Base-by-base conservation (phyloP, 2,329 filamentous ascomycete genomes). In the Colletotrichum tamarilloi region DNA sequence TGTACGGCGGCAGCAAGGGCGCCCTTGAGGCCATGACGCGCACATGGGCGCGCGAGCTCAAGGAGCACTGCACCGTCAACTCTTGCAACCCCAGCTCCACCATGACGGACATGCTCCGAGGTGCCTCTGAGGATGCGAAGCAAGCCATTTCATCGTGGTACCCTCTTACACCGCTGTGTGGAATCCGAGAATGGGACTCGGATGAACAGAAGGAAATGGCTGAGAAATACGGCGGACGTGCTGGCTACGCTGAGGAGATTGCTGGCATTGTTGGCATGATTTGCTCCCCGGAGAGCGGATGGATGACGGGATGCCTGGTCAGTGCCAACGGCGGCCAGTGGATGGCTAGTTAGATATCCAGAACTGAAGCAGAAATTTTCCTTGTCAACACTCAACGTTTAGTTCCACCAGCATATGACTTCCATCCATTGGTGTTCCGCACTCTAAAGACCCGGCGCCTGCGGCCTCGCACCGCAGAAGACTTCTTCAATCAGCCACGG, bases 191-290 rank as follows among this genome's bases (percentile, higher is more conserved):
- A 52, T 79, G 76, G 73, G 80, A 81, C 56, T 59, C 68, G 2
- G 75, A 78, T 4, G 79, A 79, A 65, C 76, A 79, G 63, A 77
- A 80, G 76, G 77, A 78, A 67, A 75, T 81, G 78, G 90, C 92
- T 42, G 83, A 85, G 72, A 86, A 85, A 83, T 87, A 85, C 30
- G 84, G 84, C 0, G 82, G 85, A 49, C 85, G 87, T 69, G 86
- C 86, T 4, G 91, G 85, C 4, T 93, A 92, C 78, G 89, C 90
- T 11, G 85, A 87, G 74, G 92, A 94, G 82, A 86, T 94, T 81
- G 92, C 92, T 0, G 92, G 92, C 1, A 88, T 92, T 5, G 89
- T 94, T 59, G 92, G 88, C 9, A 93, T 94, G 91, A 83, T 94
- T 53, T 94, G 92, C 79, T 88, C 88, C 7, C 87, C 87, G 12